Evolutionary conservation across 2,329 filamentous ascomycete genomes (phyloP).

Genomic region (Fusarium hostae): DNA sequence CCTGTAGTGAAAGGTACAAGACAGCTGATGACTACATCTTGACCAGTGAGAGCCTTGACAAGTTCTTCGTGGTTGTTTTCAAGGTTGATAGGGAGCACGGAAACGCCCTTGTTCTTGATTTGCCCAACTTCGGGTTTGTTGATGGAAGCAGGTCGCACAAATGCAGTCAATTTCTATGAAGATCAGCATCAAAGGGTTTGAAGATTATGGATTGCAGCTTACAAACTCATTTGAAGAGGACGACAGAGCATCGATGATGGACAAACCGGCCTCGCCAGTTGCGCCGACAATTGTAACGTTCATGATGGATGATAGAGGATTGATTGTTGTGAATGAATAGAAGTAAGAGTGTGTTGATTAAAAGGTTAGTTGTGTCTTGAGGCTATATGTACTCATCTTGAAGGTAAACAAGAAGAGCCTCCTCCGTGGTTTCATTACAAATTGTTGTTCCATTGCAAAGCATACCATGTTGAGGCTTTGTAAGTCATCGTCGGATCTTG

Average conservation of each 20-base stretch:
- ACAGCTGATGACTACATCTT: conserved; percentile 26
- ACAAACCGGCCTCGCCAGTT: conserved; percentile 28
- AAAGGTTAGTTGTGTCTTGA: not conserved
- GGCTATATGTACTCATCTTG: not conserved
- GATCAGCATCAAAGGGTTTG: not conserved
- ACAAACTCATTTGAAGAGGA: conserved; percentile 24
- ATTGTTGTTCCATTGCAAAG: conserved; percentile 6
- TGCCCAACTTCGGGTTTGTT: conserved; percentile 20
- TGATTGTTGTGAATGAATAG: not conserved
- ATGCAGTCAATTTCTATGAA: conserved; percentile 20
- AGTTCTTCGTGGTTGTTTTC: conserved; percentile 17
- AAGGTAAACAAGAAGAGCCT: not conserved
- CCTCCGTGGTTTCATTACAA: not conserved
- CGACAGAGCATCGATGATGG: conserved; percentile 23
- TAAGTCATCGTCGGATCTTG: conserved; percentile 2
- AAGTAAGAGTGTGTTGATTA: not conserved
- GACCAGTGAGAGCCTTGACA: conserved; percentile 11
- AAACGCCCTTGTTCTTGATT: conserved; percentile 15
- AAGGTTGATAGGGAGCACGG: conserved; percentile 13
- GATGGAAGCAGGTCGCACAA: conserved; percentile 30
- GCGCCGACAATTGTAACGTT: conserved; percentile 36
- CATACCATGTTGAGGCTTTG: conserved; percentile 13
- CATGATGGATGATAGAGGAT: conserved; percentile 6
- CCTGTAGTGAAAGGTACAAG: not conserved
- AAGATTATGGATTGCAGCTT: not conserved